These are phyloP conservation scores for Penicilliopsis zonata DNA, from an alignment of 495 filamentous ascomycete species.

Conservation along the genomic window DNA sequence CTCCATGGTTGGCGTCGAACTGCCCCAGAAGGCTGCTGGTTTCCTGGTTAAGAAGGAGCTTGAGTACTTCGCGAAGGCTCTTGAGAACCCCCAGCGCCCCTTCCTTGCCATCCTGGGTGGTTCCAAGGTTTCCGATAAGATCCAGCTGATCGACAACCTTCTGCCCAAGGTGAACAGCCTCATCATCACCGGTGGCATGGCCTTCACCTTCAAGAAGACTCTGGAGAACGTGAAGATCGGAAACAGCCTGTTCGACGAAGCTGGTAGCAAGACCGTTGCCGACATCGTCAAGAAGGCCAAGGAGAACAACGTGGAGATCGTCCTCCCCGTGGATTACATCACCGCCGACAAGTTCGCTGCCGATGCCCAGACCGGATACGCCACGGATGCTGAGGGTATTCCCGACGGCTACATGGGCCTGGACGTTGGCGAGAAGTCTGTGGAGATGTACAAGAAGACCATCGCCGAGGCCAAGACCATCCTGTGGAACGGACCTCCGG, in stretches of 20 bases:
- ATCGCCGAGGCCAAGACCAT: slow-evolving; percentile 89
- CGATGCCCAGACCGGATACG: slow-evolving; percentile 69
- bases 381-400: slow-evolving; percentile 81
- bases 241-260: slow-evolving; percentile 87
- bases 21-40: slow-evolving; percentile 90
- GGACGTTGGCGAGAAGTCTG: slow-evolving; percentile 79
- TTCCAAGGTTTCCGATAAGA: slow-evolving; percentile 98
- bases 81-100: slow-evolving; percentile 83
- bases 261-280: slow-evolving; percentile 81
- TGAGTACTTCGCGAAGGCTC: slow-evolving; percentile 96
- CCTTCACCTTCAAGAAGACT: slow-evolving; percentile 99
- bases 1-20: slow-evolving; percentile 95
- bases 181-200: slow-evolving; percentile 96
- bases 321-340: slow-evolving; percentile 89
- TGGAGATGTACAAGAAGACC: slow-evolving; percentile 72
- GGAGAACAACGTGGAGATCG: slow-evolving; percentile 87
- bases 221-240: slow-evolving; percentile 84
- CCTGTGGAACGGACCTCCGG: slow-evolving; percentile 96
- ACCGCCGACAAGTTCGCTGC: slow-evolving; percentile 89
- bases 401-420: slow-evolving; percentile 97
- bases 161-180: slow-evolving; percentile 94
- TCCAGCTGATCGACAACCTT: slow-evolving; percentile 97
- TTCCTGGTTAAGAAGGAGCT: slow-evolving; percentile 99
- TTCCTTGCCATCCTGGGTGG: slow-evolving; percentile 98
- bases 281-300: slow-evolving; percentile 90